A percentile compares a stretch with the other conserved stretches of the same genome.
phyloP scores from a whole-genome alignment of 2,329 filamentous ascomycete species.

The Thelonectria blattea region DNA sequence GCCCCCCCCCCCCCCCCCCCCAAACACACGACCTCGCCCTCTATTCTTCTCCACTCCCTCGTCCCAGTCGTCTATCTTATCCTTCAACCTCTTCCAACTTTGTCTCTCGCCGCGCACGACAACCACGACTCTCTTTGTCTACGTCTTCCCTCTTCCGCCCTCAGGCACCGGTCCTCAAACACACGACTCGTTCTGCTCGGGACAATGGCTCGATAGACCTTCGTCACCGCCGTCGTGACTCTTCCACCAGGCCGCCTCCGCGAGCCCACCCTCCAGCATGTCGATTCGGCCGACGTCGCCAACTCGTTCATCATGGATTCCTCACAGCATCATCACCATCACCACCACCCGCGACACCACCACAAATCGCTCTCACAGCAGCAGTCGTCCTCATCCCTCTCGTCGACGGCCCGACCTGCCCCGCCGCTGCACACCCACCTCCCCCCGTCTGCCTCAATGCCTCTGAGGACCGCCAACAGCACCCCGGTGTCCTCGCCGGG shows the following conservation, averaged over 20 bases:
- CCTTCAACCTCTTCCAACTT: constrained; percentile 27
- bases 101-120: constrained; percentile 2
- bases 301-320: constrained; percentile 38
- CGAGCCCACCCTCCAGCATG: constrained; percentile 38
- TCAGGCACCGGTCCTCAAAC: constrained; percentile 12
- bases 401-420: constrained; percentile 33
- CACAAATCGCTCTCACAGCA: constrained; percentile 40
- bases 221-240: constrained; percentile 35
- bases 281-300: constrained; percentile 35
- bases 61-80: constrained; percentile 30
- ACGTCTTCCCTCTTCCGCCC: not conserved
- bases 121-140: constrained; percentile 6
- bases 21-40: constrained; percentile 33
- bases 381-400: constrained; percentile 38
- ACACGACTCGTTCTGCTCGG: constrained; percentile 15
- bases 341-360: constrained; percentile 30
- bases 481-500: constrained; percentile 67
- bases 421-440: constrained; percentile 42
- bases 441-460: constrained; percentile 47
- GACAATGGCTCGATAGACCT: constrained; percentile 38
- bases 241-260: constrained; percentile 32
- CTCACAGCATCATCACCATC: constrained; percentile 35
- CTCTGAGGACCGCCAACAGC: constrained; percentile 57
- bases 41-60: constrained; percentile 32
- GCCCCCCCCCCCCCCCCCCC: no score